Evolutionary conservation across 805 yeast species (phyloP), one percentile per base, ranked within the genome.

Genomic region (Sugiyamaella chiloensis): DNA sequence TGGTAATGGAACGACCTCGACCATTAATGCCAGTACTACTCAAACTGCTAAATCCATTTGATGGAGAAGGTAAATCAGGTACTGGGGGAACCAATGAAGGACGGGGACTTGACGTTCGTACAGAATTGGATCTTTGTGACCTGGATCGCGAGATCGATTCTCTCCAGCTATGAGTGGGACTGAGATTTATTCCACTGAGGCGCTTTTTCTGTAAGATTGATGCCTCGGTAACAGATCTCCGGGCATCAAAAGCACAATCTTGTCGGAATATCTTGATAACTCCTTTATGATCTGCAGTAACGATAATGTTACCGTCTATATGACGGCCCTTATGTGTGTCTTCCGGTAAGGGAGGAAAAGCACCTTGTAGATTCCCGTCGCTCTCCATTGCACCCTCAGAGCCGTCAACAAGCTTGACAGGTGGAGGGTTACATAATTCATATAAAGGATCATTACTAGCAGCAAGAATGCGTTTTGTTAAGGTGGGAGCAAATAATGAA

Each of bases 371-470:
- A 14, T 26, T 20, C 11, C 9, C 8, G 4, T 20, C 2, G 17
- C 20, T 6, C 19, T 26, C 14, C 21, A 11, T 19, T 12, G 11
- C 40, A 5, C 34, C 29, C 17, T 42, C 48, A 12, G 47, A 49
- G 6, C 21, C 23, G 5, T 54, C 54, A 16, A 14, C 24, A n/a
- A 61, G 43, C 24, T 24, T 40, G 7, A 62, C 59, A 24, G 65
- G 65, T 1, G 66, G 64, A 19, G 69, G 68, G 29, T 59, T 55
- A 41, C 65, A 66, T 44, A 86, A 61, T 51, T 87, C 95, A 64
- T 76, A 87, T 4, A 90, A 79, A 7, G 85, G 79, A 64, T 89
- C 97, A 59, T 85, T 85, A 1, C 95, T 83, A 34, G 81, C 68
- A 40, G 84, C 81, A 34, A 90, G 63, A 11, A 83, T 67, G 52